Evolutionary conservation across 1,139 yeast species (phyloP), one percentile per base, ranked within the genome.

Genomic region (Taphrina pruni): DNA sequence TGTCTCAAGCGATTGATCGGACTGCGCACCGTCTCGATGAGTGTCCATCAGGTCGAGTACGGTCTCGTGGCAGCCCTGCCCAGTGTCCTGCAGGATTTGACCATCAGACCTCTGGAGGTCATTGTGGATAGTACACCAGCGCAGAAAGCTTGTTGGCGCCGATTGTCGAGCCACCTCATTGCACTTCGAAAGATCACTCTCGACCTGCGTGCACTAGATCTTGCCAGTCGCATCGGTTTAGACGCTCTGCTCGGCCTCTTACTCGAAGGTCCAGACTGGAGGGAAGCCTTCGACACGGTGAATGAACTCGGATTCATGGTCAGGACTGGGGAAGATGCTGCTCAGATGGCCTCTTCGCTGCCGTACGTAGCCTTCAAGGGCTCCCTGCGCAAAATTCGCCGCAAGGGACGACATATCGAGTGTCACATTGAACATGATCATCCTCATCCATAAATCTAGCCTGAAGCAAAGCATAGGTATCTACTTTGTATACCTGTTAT

Each of bases 221-320:
- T 41, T 2, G 46, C 46, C 43, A 38, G 58, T 12, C 58, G 36
- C 45, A 2, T 5, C 35, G 43, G 58, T 1, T 14, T 54, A 17
- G 58, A 54, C 14, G 21, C 58, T 11, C 43, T 54, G 20, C 58
- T 54, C 11, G 58, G 58, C 2, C 43, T 56, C 12, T 35, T 58
- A 21, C 54, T 45, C 14, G 52, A 58, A 14, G 62, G 62, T 14
- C 62, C 62, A 32, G 54, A 58, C 26, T 58, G 62, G 62, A n/a
- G 35, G 9, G 39, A 58, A 17, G 43, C 54, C 1, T 45, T 58
- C 26, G 62, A 58, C 43, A 58, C 62, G 43, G 54, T 58, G n/a
- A 43, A 32, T 9, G 38, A 32, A 12, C 43, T 58, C 35, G 21
- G 39, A 1, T 39, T 56, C 50, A n/a, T 20, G 21, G 58, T 54